A percentile compares a stretch with the other conserved stretches of the same genome.
Evolutionary conservation across 164 flowering plant species (phyloP).

Genomic region (Santalum album): DNA sequence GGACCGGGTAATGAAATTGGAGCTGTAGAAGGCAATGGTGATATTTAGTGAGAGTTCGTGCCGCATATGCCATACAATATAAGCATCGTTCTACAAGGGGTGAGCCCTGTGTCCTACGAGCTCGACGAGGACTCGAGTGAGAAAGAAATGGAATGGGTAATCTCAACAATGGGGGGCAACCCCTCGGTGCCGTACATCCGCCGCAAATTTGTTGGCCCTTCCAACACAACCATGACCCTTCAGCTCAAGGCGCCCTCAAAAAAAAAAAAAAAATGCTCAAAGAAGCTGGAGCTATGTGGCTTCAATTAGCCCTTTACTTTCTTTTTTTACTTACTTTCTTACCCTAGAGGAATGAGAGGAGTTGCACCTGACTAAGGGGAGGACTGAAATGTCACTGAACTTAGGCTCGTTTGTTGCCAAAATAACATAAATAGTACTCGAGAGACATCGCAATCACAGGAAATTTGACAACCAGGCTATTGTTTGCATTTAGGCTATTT

Average conservation of each 20-base stretch:
- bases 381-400: too few species aligned
- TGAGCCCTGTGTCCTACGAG: conserved; percentile 37
- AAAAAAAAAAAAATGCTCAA: conserved; percentile 42
- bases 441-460: too few species aligned
- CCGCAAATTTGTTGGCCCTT: conserved; percentile 35
- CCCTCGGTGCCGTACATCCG: conserved; percentile 54
- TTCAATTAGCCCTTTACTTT: too few species aligned
- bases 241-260: conserved; percentile 43
- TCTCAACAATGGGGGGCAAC: conserved; percentile 33
- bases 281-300: conserved; percentile 53
- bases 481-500: too few species aligned
- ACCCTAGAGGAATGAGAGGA: too few species aligned
- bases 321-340: too few species aligned
- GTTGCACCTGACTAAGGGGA: too few species aligned
- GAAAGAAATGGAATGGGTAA: conserved; percentile 48
- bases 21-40: conserved; percentile 43
- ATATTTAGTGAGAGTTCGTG: conserved; percentile 44
- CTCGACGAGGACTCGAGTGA: conserved; percentile 37
- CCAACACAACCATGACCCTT: conserved; percentile 40
- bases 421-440: too few species aligned
- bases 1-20: conserved; percentile 31
- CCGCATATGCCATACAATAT: conserved; percentile 49
- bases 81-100: conserved; percentile 46
- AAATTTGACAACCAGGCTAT: too few species aligned
- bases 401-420: too few species aligned